Evolutionary conservation across 768 basidiomycete genomes (phyloP).

Genomic region (Imleria badia): DNA sequence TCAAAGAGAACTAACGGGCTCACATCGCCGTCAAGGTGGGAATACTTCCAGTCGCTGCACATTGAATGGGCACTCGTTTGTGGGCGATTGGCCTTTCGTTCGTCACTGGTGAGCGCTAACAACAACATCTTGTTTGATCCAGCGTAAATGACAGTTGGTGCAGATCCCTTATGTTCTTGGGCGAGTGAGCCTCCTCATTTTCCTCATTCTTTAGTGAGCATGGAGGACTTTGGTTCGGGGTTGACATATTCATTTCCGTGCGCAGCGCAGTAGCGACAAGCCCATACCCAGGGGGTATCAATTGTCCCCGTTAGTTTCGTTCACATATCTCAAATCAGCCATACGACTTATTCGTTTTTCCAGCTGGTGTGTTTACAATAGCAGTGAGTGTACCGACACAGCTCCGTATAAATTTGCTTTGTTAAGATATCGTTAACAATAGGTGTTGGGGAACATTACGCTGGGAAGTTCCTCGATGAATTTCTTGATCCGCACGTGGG

Average conservation of each 20-base stretch:
- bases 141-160: not conserved
- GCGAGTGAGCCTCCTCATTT: conserved; percentile 4
- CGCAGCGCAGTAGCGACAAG: not conserved
- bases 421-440: not conserved
- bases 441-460: conserved; percentile 4
- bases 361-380: not conserved
- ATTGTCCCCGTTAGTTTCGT: conserved; percentile 13
- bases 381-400: not conserved
- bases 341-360: not conserved
- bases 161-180: conserved; percentile 23
- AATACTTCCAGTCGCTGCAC: conserved; percentile 11
- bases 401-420: not conserved
- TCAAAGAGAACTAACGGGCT: not conserved
- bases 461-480: conserved; percentile 21
- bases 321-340: not conserved
- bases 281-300: not conserved
- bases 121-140: not conserved
- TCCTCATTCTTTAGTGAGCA: conserved; percentile 9
- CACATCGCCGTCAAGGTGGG: conserved; percentile 12
- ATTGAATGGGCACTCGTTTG: conserved; percentile 16
- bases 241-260: not conserved
- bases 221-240: too few species aligned
- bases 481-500: conserved; percentile 25
- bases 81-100: conserved; percentile 15
- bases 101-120: conserved; percentile 15